Percentiles rank a stretch among this genome's conserved stretches.
Conservation (phyloP, 148 eudicot genomes). For the Rheum nobile region DNA sequence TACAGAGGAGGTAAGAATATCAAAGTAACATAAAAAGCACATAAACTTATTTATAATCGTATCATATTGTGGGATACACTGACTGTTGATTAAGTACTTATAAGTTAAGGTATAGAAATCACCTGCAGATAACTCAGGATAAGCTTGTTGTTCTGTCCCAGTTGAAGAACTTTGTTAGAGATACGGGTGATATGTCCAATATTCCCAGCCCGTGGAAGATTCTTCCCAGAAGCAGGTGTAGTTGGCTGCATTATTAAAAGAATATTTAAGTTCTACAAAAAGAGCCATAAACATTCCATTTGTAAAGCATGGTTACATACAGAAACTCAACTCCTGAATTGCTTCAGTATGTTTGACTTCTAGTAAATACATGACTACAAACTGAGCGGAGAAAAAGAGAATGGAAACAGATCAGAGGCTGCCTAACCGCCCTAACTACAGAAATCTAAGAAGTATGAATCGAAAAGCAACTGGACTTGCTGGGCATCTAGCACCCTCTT, state of each 20-base stretch:
- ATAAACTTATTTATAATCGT: background rate
- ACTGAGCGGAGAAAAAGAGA: background rate
- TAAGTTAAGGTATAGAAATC: conserved; percentile 5
- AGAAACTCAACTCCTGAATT: background rate
- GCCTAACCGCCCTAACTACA: background rate
- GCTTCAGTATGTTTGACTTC: background rate
- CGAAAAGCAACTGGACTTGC: background rate
- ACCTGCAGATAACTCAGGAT: conserved; percentile 74
- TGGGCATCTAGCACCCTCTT: background rate
- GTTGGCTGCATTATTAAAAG: conserved; percentile 56
- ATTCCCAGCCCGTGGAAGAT: conserved; percentile 64
- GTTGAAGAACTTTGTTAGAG: conserved; percentile 71
- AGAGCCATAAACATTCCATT: background rate
- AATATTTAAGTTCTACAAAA: background rate
- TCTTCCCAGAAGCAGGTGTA: conserved; percentile 54
- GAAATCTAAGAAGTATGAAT: background rate
- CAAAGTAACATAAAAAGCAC: background rate
- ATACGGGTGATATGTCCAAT: conserved; percentile 86
- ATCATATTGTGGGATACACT: background rate
- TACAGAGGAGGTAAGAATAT: background rate
- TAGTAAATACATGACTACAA: background rate
- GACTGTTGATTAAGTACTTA: background rate
- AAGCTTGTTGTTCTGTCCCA: conserved; percentile 41
- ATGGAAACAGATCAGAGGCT: background rate
- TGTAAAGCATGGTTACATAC: background rate